Base-by-base conservation (phyloP, 176 grass and related monocot genomes). In the Oryza glumipatula region DNA sequence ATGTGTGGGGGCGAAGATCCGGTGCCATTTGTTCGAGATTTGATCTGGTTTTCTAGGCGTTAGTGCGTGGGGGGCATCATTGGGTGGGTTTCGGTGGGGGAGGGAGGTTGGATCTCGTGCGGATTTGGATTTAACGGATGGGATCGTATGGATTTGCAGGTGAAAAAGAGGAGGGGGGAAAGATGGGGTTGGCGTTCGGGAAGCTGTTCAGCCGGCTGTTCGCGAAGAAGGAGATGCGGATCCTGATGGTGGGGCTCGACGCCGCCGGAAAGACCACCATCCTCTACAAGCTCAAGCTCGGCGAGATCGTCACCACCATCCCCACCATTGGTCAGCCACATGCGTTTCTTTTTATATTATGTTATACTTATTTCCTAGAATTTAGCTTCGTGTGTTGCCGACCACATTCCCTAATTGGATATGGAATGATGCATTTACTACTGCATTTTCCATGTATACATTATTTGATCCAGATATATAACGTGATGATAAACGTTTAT, bases 301-400 rank as follows among this genome's bases (percentile, higher is more conserved):
- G 92, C 73, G 89, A 94, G 89, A 94, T 94, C 72, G 85, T 94
- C 80, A 94, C 91, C 73, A 94, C 91, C 73, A 94, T 94, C 86
- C 91, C 91, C 33, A 94, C 91, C 82, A 90, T 94, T 19, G 89
- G 89, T 90, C 6, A 77, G 47, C 3, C 9, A 30, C 49, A 6
- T 41, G 38, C 30, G 6, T 39, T 41, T 41, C 39, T 41, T 7
- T 41, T 8, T 41, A 41, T 8, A 8, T 9, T 41, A 41, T 41
- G 7, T 38, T 32, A 32, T 32, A 28, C 28, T 28, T 28, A 32
- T 32, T 32, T 38, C 36, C 5, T 41, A 41, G 7, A 8, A 41
- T 41, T 41, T 41, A 39, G 6, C 39, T 43, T 7, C 9, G 41
- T 43, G 4, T 38, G 36, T 43, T 9, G 4, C 4, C 2, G 41